Evolutionary conservation across 306 rosid species (phyloP).

Genomic region (Dalbergia cochinchinensis): DNA sequence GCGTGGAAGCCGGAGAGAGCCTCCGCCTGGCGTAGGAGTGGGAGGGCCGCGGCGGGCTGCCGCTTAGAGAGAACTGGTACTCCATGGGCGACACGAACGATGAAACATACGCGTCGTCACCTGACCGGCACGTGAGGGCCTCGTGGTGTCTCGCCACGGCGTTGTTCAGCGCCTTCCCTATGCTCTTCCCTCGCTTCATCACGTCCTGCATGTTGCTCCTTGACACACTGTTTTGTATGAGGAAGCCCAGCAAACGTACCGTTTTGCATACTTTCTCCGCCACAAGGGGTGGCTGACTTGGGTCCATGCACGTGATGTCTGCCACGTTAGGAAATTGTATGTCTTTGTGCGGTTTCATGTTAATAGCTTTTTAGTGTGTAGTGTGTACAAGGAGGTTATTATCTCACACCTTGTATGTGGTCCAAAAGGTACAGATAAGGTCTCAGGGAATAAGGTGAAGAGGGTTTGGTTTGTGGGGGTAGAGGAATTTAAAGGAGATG

Average conservation of each 20-base stretch:
- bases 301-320: conserved; percentile 56
- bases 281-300: conserved; percentile 32
- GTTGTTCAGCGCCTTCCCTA: conserved; percentile 53
- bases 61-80: conserved; percentile 60
- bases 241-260: conserved; percentile 50
- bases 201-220: conserved; percentile 48
- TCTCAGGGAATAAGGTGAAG: conserved; percentile 20
- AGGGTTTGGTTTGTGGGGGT: conserved; percentile 40
- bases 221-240: conserved; percentile 50
- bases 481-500: conserved; percentile 39
- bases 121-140: conserved; percentile 54
- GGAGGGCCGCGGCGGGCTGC: conserved; percentile 54
- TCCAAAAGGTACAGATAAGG: not conserved
- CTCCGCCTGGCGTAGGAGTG: conserved; percentile 23
- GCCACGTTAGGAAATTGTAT: conserved; percentile 27
- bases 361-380: not conserved
- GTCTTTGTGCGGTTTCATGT: conserved; percentile 41
- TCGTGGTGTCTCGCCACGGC: conserved; percentile 52
- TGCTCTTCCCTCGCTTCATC: conserved; percentile 51
- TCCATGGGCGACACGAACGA: conserved; percentile 51
- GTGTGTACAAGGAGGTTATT: not conserved
- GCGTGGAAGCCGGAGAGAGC: conserved; percentile 36
- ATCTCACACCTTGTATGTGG: conserved; percentile 2
- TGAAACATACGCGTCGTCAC: conserved; percentile 50
- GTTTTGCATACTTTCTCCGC: conserved; percentile 54